These are phyloP conservation scores for Aquilaria yunnanensis DNA, from an alignment of 345 rosid species.

Conservation along the genomic window DNA sequence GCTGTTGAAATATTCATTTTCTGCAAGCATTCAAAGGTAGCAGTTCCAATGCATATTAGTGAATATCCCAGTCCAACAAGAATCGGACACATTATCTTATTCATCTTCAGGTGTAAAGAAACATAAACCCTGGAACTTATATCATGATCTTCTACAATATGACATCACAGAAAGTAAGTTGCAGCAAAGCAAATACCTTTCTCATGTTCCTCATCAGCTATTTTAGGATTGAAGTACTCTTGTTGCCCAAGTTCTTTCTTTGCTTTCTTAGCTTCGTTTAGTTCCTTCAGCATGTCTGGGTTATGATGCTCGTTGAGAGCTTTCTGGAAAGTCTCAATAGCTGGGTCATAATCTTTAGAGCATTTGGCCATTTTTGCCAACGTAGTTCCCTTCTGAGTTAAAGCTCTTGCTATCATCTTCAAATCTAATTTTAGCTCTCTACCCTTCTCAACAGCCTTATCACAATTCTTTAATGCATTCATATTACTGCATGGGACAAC, in stretches of 20 bases:
- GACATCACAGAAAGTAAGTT: background rate
- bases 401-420: conserved; percentile 94
- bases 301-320: conserved; percentile 99
- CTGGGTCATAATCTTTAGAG: conserved; percentile 83
- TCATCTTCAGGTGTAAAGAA: too few species aligned
- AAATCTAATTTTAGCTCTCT: conserved; percentile 93
- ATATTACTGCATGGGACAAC: conserved; percentile 42
- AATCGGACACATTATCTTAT: too few species aligned
- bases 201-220: conserved; percentile 95
- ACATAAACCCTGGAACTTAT: background rate
- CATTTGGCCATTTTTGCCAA: conserved; percentile 69
- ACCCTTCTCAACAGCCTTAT: conserved; percentile 95
- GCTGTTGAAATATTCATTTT: conserved; percentile 91
- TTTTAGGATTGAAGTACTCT: conserved; percentile 78
- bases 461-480: conserved; percentile 90
- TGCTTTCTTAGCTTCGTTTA: conserved; percentile 84
- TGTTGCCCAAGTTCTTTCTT: conserved; percentile 94
- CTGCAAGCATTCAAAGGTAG: conserved; percentile 23
- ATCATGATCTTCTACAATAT: background rate
- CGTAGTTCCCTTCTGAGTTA: conserved; percentile 95
- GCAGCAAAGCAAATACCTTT: conserved; percentile 48
- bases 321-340: conserved; percentile 93
- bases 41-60: background rate
- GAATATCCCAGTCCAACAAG: too few species aligned
- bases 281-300: conserved; percentile 89